These are phyloP conservation scores for Protostelium mycophagum DNA, from an alignment of 78 protist species.

Conservation along the genomic window DNA sequence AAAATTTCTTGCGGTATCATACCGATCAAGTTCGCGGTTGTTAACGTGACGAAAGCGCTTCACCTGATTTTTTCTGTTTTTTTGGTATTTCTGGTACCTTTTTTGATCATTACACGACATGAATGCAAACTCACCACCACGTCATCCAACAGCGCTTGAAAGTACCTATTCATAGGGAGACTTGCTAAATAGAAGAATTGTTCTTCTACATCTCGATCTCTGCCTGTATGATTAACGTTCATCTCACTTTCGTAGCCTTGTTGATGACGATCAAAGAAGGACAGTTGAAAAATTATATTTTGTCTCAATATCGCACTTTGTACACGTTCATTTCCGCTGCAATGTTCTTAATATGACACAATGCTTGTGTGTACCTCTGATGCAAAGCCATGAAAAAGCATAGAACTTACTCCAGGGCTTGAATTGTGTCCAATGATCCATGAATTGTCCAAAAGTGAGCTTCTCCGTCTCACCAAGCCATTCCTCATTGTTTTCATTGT, in stretches of 20 bases:
- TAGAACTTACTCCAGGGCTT: neutral
- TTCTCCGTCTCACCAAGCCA: constrained; percentile 43
- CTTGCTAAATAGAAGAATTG: constrained; percentile 41
- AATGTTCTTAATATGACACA: constrained; percentile 13
- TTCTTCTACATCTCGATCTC: neutral
- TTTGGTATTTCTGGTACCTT: constrained; percentile 25
- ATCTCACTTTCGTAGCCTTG: neutral
- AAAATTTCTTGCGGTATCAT: too few relatives aligned
- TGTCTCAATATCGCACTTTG: neutral
- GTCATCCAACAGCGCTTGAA: constrained; percentile 23
- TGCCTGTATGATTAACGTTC: neutral
- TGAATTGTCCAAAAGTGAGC: neutral
- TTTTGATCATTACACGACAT: neutral
- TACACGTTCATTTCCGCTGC: neutral
- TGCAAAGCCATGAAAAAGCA: too few relatives aligned
- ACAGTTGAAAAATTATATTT: constrained; percentile 3
- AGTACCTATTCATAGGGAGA: constrained; percentile 42
- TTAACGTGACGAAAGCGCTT: neutral
- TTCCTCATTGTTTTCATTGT: constrained; percentile 31
- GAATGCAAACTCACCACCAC: neutral
- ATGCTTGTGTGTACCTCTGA: too few relatives aligned
- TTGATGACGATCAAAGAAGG: too few relatives aligned
- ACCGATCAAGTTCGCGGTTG: neutral
- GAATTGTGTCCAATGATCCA: neutral
- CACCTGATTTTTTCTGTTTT: constrained; percentile 30